Conservation (phyloP, 2,329 filamentous ascomycete species). For the Neocatenulostroma microsporum region DNA sequence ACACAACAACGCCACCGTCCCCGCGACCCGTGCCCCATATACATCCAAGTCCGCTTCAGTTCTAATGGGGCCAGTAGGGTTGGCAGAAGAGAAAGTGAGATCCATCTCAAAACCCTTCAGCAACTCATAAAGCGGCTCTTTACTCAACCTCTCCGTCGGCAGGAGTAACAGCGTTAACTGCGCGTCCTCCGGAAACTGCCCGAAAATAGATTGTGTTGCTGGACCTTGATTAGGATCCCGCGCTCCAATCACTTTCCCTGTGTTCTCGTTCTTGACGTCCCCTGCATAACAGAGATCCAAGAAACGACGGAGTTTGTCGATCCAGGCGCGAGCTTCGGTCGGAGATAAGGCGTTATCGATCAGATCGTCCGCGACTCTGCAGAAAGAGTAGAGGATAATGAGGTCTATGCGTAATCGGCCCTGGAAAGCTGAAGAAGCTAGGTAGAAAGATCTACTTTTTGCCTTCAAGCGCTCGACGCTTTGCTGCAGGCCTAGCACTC, state of each 20-base stretch:
- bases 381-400: slow-evolving; percentile 64
- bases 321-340: slow-evolving; percentile 50
- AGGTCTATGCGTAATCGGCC: slow-evolving; percentile 61
- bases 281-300: slow-evolving; percentile 47
- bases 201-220: slow-evolving; percentile 34
- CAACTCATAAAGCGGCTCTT: slow-evolving; percentile 54
- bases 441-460: slow-evolving; percentile 67
- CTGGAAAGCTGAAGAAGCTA: slow-evolving; percentile 62
- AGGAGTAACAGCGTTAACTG: slow-evolving; percentile 53
- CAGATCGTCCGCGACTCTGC: slow-evolving; percentile 64
- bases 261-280: slow-evolving; percentile 17
- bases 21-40: slow-evolving; percentile 62
- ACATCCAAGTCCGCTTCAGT: slow-evolving; percentile 51
- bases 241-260: slow-evolving; percentile 22
- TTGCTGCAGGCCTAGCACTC: slow-evolving; percentile 52
- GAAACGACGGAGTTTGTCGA: slow-evolving; percentile 51
- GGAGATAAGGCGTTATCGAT: slow-evolving; percentile 55
- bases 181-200: slow-evolving; percentile 46
- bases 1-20: slow-evolving; percentile 63
- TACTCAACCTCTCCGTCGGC: slow-evolving; percentile 50
- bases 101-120: slow-evolving; percentile 64
- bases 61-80: slow-evolving; percentile 44
- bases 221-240: slow-evolving; percentile 23
- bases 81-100: slow-evolving; percentile 43
- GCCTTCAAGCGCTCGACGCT: slow-evolving; percentile 50